Base-by-base conservation (phyloP, 257 asterid genomes). In the Voacanga thouarsii region DNA sequence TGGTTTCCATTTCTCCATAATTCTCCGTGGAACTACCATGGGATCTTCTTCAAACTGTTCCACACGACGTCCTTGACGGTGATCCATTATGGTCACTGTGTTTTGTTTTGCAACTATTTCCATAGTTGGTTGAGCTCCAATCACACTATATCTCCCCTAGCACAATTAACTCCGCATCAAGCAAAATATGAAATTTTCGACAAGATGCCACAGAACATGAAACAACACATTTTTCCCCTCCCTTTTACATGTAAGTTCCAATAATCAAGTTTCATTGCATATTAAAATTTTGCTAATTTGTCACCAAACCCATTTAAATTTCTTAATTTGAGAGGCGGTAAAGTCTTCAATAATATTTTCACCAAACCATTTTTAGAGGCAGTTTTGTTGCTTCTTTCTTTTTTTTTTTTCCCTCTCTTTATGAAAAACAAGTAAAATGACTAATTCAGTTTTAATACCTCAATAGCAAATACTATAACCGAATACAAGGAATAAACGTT, bases 61-160 rank as follows among this genome's bases (percentile, higher is more conserved):
- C 10, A 83, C 85, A 44, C 87, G 87, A 74, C 80, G 74, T 78
- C 94, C 91, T 78, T 78, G 85, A 71, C 74, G 84, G 85, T 94
- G 99, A 84, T 94, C 99, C 83, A 94, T 85, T 72, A 90, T 75
- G 71, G 95, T 92, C 69, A 94, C 98, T 91, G 74, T 84, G 82
- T 92, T 91, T 87, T 91, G 94, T 83, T 94, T 91, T 51, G 98
- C 96, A 75, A 94, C 89, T 85, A 94, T 87, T 85, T 94, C 99
- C 99, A 94, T 91, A 7, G 96, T 84, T 41, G 99, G 99, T 84
- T 91, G 99, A 83, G 99, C 95, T 77, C 99, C 98, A 87, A 94
- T 76, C 65, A 94, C 95, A 84, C 99, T 94, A 80, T 84, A 94
- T 53, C 99, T 87, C 67, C 99, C 99, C 99, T 94, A 86, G 78